Conservation (phyloP, 495 filamentous ascomycete species). For the Venustampulla echinocandica region DNA sequence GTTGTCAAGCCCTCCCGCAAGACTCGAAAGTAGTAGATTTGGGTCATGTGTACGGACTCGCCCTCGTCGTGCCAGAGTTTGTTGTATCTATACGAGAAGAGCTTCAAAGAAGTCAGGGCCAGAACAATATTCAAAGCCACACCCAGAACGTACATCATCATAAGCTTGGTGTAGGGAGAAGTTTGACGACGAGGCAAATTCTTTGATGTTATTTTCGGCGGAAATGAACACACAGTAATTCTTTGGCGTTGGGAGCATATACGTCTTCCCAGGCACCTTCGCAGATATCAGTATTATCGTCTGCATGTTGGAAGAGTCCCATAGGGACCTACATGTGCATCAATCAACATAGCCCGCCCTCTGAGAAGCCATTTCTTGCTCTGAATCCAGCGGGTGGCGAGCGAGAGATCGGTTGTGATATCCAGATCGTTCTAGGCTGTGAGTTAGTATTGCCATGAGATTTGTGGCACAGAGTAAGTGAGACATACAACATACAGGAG, state of each 20-base stretch:
- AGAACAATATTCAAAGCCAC: background rate
- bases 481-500: background rate
- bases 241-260: background rate
- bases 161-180: background rate
- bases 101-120: background rate
- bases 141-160: background rate
- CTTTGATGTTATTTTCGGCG: constrained; percentile 1
- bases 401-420: background rate
- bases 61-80: background rate
- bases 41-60: background rate
- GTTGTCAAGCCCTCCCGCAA: constrained; percentile 2
- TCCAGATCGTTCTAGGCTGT: background rate
- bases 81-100: background rate
- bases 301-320: background rate
- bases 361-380: background rate
- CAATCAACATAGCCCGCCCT: background rate
- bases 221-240: constrained; percentile 1
- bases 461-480: background rate
- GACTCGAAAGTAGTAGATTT: background rate
- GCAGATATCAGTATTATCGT: background rate
- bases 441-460: background rate
- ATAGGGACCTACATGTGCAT: background rate
- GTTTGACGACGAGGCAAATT: background rate
- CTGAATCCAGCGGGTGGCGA: background rate
- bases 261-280: background rate